Evolutionary conservation across 371 early-diverging fungal species (phyloP), one percentile per base, ranked within the genome.

Genomic region (Mortierella sp.): DNA sequence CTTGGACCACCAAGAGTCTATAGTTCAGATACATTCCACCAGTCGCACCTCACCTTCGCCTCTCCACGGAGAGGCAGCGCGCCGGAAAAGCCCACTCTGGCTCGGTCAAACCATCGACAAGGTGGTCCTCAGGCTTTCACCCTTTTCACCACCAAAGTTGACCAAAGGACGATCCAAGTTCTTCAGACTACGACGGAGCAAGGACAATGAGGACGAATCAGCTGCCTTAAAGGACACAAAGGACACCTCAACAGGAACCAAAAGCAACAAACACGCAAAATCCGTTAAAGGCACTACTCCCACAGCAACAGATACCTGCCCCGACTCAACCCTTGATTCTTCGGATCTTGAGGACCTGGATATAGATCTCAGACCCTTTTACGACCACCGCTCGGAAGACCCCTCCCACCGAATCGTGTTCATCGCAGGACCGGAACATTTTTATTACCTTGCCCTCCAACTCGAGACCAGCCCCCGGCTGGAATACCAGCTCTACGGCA

Each of bases 401-500:
- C 76, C 81, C 5, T 34, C 71, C 13, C 78, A 75, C 43, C 72
- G 85, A 1, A 53, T 85, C 31, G 74, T 77, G 8, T 76, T 82
- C 44, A 61, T 77, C 13, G 72, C 86, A 21, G 86, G 86, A 21
- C 86, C 86, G 1, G 86, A 86, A n/a, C 86, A 86, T 51, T 77
- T 74, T 16, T 82, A 82, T 57, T 75, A 86, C 48, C 75, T 86
- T 34, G 86, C 86, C 21, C 80, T 80, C 24, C 86, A 86, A 50
- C 75, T 86, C 13, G 86, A 86, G 53, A 82, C 80, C 24, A 86
- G 86, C 40, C 79, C 80, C 14, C 71, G 43, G 1, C 28, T 61
- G 34, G 80, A 82, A 37, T 70, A 72, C n/a, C 86, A 86, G 37
- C 74, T 82, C 43, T 75, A 88, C 59, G 89, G 88, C 10, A 87